Evolutionary conservation across 345 rosid species (phyloP).

Genomic region (Geranium brycei): DNA sequence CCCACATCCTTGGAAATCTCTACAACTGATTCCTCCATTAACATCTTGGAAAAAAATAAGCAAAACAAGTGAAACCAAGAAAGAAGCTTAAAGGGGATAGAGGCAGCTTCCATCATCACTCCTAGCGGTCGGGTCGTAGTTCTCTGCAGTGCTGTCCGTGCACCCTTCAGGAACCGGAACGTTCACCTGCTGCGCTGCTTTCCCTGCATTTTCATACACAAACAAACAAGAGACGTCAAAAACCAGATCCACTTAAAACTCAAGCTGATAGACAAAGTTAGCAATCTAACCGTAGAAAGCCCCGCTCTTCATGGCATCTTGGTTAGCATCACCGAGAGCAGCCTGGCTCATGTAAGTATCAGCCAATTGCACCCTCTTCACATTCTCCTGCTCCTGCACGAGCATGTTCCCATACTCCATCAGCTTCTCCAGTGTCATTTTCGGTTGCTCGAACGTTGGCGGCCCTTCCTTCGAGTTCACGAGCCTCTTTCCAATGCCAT

Average conservation of each 20-base stretch:
- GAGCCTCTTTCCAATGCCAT: conserved; percentile 52
- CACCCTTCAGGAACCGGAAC: conserved; percentile 80
- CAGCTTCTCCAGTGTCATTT: conserved; percentile 62
- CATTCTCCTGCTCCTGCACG: conserved; percentile 82
- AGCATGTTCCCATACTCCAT: conserved; percentile 77
- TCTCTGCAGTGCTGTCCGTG: conserved; percentile 48
- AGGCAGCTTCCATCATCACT: conserved; percentile 86
- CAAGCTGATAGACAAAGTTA: not conserved
- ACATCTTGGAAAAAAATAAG: not conserved
- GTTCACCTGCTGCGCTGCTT: conserved; percentile 68
- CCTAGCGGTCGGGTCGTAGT: conserved; percentile 89
- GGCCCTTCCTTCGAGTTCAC: conserved; percentile 86
- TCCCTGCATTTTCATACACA: conserved; percentile 32
- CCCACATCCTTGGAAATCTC: not conserved
- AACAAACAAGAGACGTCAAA: not conserved
- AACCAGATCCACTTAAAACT: not conserved
- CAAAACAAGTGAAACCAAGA: not conserved
- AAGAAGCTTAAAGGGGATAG: conserved; percentile 20
- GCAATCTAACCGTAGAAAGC: conserved; percentile 54
- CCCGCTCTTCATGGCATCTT: conserved; percentile 53
- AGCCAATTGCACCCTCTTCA: conserved; percentile 93
- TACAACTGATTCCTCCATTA: not conserved
- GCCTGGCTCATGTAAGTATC: conserved; percentile 74
- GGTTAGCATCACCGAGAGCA: conserved; percentile 81
- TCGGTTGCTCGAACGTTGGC: conserved; percentile 68